These are phyloP conservation scores for Sphaerulina populicola DNA, from an alignment of 2,329 filamentous ascomycete species.

Conservation along the genomic window DNA sequence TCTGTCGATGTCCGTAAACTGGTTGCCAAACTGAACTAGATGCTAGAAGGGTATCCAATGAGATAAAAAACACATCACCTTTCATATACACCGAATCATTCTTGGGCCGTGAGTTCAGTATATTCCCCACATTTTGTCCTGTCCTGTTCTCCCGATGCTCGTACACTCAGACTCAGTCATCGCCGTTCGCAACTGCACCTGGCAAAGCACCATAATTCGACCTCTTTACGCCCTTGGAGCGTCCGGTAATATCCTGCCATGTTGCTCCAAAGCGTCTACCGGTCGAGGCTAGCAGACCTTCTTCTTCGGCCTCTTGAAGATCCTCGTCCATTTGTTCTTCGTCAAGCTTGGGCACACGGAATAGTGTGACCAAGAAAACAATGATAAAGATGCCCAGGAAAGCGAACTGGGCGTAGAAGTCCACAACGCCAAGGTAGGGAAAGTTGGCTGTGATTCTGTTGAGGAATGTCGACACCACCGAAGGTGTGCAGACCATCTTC, in stretches of 20 bases:
- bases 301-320: slow-evolving; percentile 84
- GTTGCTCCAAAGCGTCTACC: slow-evolving; percentile 73
- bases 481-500: slow-evolving; percentile 77
- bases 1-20: not conserved
- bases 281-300: slow-evolving; percentile 78
- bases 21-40: not conserved
- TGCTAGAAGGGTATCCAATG: not conserved
- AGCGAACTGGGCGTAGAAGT: slow-evolving; percentile 93
- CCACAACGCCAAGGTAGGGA: slow-evolving; percentile 85
- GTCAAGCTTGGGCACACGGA: slow-evolving; percentile 71
- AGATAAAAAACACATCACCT: not conserved
- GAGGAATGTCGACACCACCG: slow-evolving; percentile 82
- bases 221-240: slow-evolving; percentile 34
- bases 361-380: slow-evolving; percentile 67
- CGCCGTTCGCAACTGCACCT: not conserved
- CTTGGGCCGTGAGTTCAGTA: slow-evolving; percentile 3
- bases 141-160: not conserved
- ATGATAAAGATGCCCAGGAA: slow-evolving; percentile 76
- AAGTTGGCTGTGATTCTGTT: slow-evolving; percentile 90
- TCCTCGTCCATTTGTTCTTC: slow-evolving; percentile 76
- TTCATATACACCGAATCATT: not conserved
- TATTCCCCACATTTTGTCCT: not conserved
- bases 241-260: slow-evolving; percentile 77
- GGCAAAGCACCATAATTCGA: slow-evolving; percentile 12
- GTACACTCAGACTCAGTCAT: not conserved